phyloP scores from a whole-genome alignment of 2,329 filamentous ascomycete species.

The Pestalotiopsis sp. region DNA sequence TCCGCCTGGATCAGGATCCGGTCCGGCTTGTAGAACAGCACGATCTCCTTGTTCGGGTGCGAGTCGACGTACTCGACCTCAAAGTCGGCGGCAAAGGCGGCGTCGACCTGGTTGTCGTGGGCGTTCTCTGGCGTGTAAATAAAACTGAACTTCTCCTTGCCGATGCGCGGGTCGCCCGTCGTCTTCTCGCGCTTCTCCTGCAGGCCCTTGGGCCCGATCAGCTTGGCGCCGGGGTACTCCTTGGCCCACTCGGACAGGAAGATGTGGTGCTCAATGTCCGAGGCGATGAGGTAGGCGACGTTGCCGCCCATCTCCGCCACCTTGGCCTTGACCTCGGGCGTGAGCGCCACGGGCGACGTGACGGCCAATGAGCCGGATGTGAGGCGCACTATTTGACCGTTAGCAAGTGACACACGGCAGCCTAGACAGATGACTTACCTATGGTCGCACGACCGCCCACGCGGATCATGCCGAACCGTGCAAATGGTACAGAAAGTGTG shows the following conservation, averaged over 20 bases:
- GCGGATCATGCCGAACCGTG: conserved; percentile 76
- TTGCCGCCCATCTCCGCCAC: conserved; percentile 66
- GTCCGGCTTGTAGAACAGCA: conserved; percentile 81
- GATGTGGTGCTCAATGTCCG: conserved; percentile 94
- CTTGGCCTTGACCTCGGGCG: conserved; percentile 69
- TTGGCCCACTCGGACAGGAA: conserved; percentile 84
- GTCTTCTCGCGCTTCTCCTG: conserved; percentile 76
- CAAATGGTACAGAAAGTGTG: conserved; percentile 82
- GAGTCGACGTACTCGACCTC: conserved; percentile 81
- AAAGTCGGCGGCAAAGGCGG: conserved; percentile 87
- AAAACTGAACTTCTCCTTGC: conserved; percentile 62
- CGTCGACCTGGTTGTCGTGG: conserved; percentile 56
- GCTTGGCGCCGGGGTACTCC: conserved; percentile 75
- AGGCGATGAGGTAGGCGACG: conserved; percentile 83
- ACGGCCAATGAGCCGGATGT: conserved; percentile 78
- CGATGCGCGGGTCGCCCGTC: conserved; percentile 54
- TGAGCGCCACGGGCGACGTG: conserved; percentile 90
- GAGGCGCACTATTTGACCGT: conserved; percentile 65
- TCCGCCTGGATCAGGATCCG: conserved; percentile 85
- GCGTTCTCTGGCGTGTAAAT: conserved; percentile 65
- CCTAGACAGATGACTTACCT: conserved; percentile 50
- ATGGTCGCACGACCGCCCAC: conserved; percentile 88
- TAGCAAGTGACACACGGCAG: background rate
- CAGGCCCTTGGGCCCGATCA: conserved; percentile 83
- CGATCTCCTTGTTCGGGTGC: conserved; percentile 83